Base-by-base conservation (phyloP, 1,284 basidiomycete species). In the Meira nashicola region DNA sequence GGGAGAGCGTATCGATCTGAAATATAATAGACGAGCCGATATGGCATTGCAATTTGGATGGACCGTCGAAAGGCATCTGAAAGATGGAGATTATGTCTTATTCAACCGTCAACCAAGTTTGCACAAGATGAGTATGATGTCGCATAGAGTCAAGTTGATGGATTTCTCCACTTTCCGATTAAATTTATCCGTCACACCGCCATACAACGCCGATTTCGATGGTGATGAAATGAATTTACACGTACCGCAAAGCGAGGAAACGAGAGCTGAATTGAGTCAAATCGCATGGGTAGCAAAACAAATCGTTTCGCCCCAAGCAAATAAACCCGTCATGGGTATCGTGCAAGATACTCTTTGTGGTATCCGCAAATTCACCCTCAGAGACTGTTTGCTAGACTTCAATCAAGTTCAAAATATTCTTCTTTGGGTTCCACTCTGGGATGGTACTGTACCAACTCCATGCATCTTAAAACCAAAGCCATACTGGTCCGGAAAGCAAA, bases 51-150 rank as follows among this genome's bases (percentile, higher is more conserved):
- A 98, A 78, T 96, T 92, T 70, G 95, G 95, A 0, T 98, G 95
- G 95, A 90, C 98, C 57, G 95, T 98, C 5, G 95, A 99, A 81
- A 84, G 95, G 28, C 95, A 99, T 82, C 81, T 99, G 64, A 93
- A 92, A 81, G 90, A 97, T 72, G 95, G 95, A 83, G 64, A 67
- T 77, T 96, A 85, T 73, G 90, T 98, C 39, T 82, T 98, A 54
- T 98, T 99, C 83, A 98, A 98, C 80, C 93, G 95, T 65, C 95
- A 98, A 78, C 95, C 95, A 1, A 90, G 87, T 83, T 80, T 98
- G 80, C 95, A 99, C 81, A 99, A 98, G 81, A 98, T 98, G 95
- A 94, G 90, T 83, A 98, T 98, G 95, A 98, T 98, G 95, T 92
- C 90, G 80, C 95, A 99, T 82, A 86, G 95, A 43, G 90, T 98